Evolutionary conservation across 352 stramenopile species (phyloP).

Genomic region (Halophytophthora batemanensis): DNA sequence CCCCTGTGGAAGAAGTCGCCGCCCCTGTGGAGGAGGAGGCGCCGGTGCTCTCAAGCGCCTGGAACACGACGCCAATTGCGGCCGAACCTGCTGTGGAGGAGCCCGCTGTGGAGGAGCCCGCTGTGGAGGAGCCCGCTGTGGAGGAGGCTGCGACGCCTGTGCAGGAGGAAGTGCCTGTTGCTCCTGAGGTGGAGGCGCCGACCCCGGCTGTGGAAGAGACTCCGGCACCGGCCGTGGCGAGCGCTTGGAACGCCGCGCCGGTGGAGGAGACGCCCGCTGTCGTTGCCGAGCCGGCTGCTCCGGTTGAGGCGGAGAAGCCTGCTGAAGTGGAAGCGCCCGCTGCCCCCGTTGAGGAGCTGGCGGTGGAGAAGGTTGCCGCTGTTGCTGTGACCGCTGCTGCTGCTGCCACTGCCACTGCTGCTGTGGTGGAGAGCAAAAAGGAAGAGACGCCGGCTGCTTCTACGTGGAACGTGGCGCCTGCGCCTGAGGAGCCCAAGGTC

Average conservation of each 20-base stretch:
- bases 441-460: constrained; percentile 6
- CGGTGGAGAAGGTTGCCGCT: no score
- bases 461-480: constrained; percentile 26
- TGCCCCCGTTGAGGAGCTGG: background rate
- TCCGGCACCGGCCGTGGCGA: background rate
- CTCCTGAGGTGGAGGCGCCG: background rate
- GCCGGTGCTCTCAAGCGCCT: no score
- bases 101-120: no score
- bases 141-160: constrained; percentile 14
- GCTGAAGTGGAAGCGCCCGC: background rate
- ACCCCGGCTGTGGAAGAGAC: constrained; percentile 4
- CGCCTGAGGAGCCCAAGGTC: constrained; percentile 12
- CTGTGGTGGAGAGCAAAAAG: constrained; percentile 21
- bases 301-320: constrained; percentile 8
- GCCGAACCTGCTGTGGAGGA: no score
- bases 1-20: background rate
- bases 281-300: background rate
- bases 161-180: constrained; percentile 11
- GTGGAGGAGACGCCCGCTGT: constrained; percentile 5
- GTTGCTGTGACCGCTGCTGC: background rate
- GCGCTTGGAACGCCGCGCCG: constrained; percentile 10
- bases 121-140: background rate
- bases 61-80: no score
- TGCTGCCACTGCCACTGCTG: background rate
- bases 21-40: background rate